These are phyloP conservation scores for Byssochlamys sp. DNA, from an alignment of 2,329 filamentous ascomycete genomes.

Conservation along the genomic window DNA sequence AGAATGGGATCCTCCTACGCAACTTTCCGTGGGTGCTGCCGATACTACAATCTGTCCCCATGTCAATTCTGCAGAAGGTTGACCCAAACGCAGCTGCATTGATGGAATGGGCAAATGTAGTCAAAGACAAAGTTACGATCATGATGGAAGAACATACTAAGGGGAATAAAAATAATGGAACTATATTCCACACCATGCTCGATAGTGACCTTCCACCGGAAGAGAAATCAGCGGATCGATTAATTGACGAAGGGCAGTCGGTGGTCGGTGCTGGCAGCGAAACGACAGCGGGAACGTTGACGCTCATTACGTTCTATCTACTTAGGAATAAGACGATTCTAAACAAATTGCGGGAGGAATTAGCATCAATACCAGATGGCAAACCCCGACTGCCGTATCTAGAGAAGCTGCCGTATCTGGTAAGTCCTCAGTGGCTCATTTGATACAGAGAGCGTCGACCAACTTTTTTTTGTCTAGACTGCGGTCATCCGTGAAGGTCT, in stretches of 20 bases:
- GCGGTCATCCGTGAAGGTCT: constrained; percentile 27
- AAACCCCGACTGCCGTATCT: constrained; percentile 20
- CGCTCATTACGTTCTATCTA: constrained; percentile 23
- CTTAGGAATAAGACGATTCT: constrained; percentile 11
- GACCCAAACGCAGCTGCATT: constrained; percentile 4
- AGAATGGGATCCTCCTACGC: constrained; percentile 14
- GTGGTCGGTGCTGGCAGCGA: constrained; percentile 26
- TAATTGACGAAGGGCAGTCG: constrained; percentile 23
- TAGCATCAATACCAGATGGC: constrained; percentile 18
- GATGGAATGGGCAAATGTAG: constrained; percentile 2
- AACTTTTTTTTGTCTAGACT: constrained; percentile 3
- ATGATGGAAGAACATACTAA: constrained; percentile 1
- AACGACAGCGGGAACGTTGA: constrained; percentile 23
- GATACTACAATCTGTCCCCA: constrained; percentile 14
- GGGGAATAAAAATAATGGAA: constrained; percentile 2
- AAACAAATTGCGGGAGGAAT: constrained; percentile 17
- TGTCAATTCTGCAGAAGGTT: constrained; percentile 4
- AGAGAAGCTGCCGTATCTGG: constrained; percentile 34
- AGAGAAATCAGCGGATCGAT: constrained; percentile 26
- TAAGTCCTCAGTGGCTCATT: constrained; percentile 3
- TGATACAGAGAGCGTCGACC: neutral
- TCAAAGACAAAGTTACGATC: neutral
- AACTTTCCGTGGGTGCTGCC: constrained; percentile 21
- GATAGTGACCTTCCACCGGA: constrained; percentile 25
- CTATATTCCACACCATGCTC: constrained; percentile 22